A percentile compares a stretch with the other conserved stretches of the same genome.
Conservation (phyloP, 176 grass and related monocot species). For the Triticum monococcum region DNA sequence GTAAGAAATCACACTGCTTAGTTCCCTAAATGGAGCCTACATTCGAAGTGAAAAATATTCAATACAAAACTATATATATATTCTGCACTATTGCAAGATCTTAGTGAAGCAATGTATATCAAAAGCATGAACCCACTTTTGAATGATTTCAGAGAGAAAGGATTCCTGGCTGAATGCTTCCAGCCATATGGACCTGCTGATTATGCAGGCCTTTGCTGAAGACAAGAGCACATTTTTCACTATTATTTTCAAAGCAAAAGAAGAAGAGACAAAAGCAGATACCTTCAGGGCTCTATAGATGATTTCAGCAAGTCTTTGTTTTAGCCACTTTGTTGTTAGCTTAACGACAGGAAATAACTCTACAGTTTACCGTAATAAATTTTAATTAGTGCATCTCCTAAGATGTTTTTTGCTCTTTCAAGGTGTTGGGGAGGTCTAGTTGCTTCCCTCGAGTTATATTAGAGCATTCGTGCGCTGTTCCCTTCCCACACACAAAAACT, state of each 20-base stretch:
- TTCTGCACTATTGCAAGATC: not conserved
- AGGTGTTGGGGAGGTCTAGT: not conserved
- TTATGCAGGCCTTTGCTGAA: constrained; percentile 48
- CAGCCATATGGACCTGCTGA: constrained; percentile 62
- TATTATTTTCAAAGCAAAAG: not conserved
- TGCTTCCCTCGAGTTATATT: not conserved
- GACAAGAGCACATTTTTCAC: not conserved
- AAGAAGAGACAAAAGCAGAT: constrained; percentile 3
- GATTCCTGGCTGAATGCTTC: constrained; percentile 68
- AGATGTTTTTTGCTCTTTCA: not conserved
- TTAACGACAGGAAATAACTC: not conserved
- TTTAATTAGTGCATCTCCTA: not conserved
- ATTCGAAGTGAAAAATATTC: not conserved
- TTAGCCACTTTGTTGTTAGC: not conserved
- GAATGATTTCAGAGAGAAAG: constrained; percentile 37
- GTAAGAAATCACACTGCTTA: not conserved
- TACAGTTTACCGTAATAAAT: not conserved
- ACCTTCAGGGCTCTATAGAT: not conserved
- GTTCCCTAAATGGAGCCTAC: not conserved
- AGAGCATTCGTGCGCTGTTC: not conserved
- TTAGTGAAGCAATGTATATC: not conserved
- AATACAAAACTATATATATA: not conserved
- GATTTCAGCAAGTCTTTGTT: not conserved
- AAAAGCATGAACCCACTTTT: not conserved
- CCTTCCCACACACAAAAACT: not conserved